Conservation (phyloP, 1,284 basidiomycete species). For the Melampsora abietis-canadensis region DNA sequence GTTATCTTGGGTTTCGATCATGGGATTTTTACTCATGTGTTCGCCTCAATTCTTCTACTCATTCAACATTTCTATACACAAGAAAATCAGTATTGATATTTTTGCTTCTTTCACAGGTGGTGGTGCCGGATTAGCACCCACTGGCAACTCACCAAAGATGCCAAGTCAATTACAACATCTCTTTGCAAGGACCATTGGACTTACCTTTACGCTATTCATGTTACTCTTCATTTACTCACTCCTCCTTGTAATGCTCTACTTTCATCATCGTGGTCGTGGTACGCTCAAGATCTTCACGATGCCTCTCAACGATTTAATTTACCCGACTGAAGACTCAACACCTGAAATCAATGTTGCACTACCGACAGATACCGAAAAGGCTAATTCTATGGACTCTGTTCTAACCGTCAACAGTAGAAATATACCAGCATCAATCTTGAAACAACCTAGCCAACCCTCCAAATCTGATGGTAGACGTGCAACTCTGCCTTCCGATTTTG, state of each 20-base stretch:
- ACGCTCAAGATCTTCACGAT: neutral
- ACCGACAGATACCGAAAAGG: neutral
- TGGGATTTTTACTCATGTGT: neutral
- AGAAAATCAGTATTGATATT: neutral
- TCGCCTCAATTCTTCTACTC: neutral
- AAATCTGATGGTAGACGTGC: neutral
- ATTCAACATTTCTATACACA: neutral
- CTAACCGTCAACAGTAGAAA: neutral
- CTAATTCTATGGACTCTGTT: neutral
- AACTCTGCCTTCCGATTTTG: neutral
- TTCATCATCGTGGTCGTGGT: neutral
- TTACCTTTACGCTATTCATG: neutral
- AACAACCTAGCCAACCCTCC: neutral
- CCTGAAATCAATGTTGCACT: neutral
- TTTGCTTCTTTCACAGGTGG: neutral
- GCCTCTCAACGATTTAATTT: neutral
- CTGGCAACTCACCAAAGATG: neutral
- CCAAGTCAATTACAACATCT: neutral
- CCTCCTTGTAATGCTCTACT: neutral
- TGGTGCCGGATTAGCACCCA: conserved; percentile 2
- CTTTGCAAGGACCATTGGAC: neutral
- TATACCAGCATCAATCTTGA: neutral
- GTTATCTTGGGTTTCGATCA: neutral
- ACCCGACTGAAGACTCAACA: neutral
- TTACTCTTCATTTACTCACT: neutral